Percentiles rank a stretch among this genome's conserved stretches.
These are phyloP conservation scores for Dendrobium huoshanense DNA, from an alignment of 106 monocot species.

Conservation along the genomic window DNA sequence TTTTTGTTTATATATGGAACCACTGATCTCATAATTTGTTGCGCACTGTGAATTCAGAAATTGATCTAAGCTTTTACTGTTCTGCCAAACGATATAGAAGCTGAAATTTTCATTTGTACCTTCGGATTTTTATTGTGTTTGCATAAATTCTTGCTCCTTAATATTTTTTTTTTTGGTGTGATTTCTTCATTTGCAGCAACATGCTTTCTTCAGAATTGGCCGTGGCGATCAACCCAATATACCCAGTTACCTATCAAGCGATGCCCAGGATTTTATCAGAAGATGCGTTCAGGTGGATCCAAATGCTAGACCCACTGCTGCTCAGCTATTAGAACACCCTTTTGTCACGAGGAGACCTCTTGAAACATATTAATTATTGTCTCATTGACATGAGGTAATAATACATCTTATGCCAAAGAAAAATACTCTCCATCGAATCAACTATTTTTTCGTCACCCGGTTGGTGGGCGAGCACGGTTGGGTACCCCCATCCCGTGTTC, in stretches of 20 bases:
- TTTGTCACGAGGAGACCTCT: slow-evolving; percentile 26
- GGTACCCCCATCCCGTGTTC: too few relatives aligned
- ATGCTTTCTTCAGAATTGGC: slow-evolving; percentile 63
- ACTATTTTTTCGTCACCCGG: too few relatives aligned
- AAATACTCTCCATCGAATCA: not conserved
- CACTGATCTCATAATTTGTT: too few relatives aligned
- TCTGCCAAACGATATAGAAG: too few relatives aligned
- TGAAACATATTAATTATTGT: not conserved
- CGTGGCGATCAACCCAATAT: slow-evolving; percentile 56
- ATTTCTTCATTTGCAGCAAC: slow-evolving; percentile 23
- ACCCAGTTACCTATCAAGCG: slow-evolving; percentile 46
- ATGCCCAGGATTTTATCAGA: slow-evolving; percentile 71
- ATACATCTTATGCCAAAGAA: not conserved
- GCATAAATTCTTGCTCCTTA: not conserved
- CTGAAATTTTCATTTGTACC: too few relatives aligned
- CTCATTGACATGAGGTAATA: not conserved
- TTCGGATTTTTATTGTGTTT: too few relatives aligned
- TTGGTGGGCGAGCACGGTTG: too few relatives aligned
- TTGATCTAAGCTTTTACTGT: too few relatives aligned
- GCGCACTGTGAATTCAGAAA: too few relatives aligned
- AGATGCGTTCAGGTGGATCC: slow-evolving; percentile 67
- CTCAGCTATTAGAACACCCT: slow-evolving; percentile 57
- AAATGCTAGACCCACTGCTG: slow-evolving; percentile 51
- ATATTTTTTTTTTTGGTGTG: not conserved
- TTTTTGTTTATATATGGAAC: too few relatives aligned